Conservation (phyloP, 108 stramenopile species). For the Pseudonitzschia multiseries region DNA sequence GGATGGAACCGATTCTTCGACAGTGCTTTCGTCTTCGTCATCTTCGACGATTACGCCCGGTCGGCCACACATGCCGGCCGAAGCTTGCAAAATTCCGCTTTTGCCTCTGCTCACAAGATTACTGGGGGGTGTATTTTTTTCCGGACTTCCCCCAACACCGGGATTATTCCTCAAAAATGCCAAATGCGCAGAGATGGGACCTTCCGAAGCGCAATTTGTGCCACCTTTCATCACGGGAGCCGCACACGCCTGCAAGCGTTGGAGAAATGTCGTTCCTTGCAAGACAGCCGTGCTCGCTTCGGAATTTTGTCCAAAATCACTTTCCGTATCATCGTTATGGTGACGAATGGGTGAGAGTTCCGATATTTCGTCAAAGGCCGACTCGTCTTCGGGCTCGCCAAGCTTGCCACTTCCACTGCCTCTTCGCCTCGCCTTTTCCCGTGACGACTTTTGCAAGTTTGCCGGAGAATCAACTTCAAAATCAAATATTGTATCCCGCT, state of each 20-base stretch:
- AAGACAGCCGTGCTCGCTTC: slow-evolving; percentile 51
- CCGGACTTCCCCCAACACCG: slow-evolving; percentile 5
- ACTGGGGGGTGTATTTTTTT: neutral
- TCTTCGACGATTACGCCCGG: slow-evolving; percentile 60
- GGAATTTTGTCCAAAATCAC: slow-evolving; percentile 32
- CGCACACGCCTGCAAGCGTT: slow-evolving; percentile 56
- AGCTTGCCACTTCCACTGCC: slow-evolving; percentile 2
- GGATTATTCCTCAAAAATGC: slow-evolving; percentile 63
- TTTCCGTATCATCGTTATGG: slow-evolving; percentile 39
- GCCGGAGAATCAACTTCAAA: slow-evolving; percentile 15
- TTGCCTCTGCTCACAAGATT: neutral
- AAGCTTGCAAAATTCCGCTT: slow-evolving; percentile 28
- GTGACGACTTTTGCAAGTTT: neutral
- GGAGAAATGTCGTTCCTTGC: slow-evolving; percentile 46
- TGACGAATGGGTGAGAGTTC: slow-evolving; percentile 51
- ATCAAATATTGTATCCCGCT: slow-evolving; percentile 48
- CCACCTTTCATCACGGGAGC: slow-evolving; percentile 42
- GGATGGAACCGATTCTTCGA: neutral
- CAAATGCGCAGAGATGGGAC: slow-evolving; percentile 56
- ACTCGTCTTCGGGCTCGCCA: slow-evolving; percentile 1
- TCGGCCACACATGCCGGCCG: slow-evolving; percentile 56
- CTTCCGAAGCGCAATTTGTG: slow-evolving; percentile 8
- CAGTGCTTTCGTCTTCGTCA: slow-evolving; percentile 25
- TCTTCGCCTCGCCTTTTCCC: slow-evolving; percentile 9
- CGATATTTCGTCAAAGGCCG: slow-evolving; percentile 35